Conservation (phyloP, 2,329 filamentous ascomycete genomes). For the Decorospora gaudefroyi region DNA sequence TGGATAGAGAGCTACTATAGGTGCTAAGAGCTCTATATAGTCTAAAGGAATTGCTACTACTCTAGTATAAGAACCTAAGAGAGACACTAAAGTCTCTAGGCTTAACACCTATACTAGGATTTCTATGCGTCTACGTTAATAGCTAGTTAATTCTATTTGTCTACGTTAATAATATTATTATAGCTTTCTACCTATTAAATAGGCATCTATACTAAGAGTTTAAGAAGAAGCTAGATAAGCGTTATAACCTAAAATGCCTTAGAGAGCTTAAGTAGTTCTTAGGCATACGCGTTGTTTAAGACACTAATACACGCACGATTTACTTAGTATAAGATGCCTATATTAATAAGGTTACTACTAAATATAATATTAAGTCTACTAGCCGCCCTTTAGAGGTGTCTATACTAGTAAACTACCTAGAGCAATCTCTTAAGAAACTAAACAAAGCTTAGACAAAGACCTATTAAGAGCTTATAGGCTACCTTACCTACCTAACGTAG, state of each 20-base stretch:
- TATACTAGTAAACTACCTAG: neutral
- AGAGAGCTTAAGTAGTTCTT: no score
- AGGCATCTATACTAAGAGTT: no score
- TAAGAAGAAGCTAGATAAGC: no score
- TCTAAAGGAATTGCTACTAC: neutral
- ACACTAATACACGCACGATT: no score
- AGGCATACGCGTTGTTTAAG: no score
- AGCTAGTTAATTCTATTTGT: neutral
- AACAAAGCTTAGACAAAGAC: no score
- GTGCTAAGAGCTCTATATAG: neutral
- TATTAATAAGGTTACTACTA: neutral
- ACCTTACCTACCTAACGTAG: no score
- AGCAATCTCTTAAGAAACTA: neutral
- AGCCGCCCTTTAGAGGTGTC: neutral
- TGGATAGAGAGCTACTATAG: neutral
- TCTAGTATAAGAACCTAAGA: neutral
- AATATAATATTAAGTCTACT: neutral
- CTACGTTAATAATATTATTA: neutral
- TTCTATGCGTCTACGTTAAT: neutral
- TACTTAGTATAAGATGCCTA: neutral
- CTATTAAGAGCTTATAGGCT: neutral
- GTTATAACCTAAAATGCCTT: no score
- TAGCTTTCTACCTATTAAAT: no score
- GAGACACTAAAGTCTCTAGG: no score
- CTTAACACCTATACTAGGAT: neutral